phyloP scores from a whole-genome alignment of 2,329 filamentous ascomycete species.

The Calonectria hongkongensis region DNA sequence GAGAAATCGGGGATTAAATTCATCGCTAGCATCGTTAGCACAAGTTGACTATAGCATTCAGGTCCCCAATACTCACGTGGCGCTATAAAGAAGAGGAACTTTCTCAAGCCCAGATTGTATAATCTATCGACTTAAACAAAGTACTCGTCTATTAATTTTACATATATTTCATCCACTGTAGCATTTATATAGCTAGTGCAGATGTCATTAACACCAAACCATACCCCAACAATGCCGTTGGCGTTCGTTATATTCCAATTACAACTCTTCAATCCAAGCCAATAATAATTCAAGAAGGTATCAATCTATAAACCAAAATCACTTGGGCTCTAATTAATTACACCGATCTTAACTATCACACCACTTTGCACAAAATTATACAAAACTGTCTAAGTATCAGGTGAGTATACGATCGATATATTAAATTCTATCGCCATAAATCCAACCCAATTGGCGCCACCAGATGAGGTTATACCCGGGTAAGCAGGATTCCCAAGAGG shows the following conservation, averaged over 20 bases:
- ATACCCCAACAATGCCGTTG: constrained; percentile 5
- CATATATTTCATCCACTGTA: not conserved
- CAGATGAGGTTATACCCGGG: not conserved
- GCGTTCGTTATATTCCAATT: not conserved
- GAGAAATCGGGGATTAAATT: not conserved
- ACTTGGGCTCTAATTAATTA: not conserved
- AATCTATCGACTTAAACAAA: not conserved
- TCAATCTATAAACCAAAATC: not conserved
- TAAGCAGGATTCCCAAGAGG: constrained; percentile 4
- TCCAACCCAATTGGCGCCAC: constrained; percentile 4
- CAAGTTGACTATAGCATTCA: too few species aligned
- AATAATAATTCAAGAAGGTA: not conserved
- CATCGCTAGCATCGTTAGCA: constrained; percentile 2
- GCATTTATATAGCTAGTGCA: not conserved
- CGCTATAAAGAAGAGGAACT: not conserved
- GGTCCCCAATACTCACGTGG: not conserved
- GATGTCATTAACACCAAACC: constrained; percentile 12
- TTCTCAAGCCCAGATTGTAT: not conserved
- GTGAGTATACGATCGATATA: not conserved
- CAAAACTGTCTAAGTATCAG: constrained; percentile 1
- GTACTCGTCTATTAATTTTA: not conserved
- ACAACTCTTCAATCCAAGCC: not conserved
- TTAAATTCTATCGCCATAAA: constrained; percentile 5
- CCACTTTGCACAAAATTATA: constrained; percentile 8
- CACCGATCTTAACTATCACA: not conserved